A percentile compares a stretch with the other conserved stretches of the same genome.
phyloP scores from a whole-genome alignment of 2,329 filamentous ascomycete genomes.

The Onygena corvina region DNA sequence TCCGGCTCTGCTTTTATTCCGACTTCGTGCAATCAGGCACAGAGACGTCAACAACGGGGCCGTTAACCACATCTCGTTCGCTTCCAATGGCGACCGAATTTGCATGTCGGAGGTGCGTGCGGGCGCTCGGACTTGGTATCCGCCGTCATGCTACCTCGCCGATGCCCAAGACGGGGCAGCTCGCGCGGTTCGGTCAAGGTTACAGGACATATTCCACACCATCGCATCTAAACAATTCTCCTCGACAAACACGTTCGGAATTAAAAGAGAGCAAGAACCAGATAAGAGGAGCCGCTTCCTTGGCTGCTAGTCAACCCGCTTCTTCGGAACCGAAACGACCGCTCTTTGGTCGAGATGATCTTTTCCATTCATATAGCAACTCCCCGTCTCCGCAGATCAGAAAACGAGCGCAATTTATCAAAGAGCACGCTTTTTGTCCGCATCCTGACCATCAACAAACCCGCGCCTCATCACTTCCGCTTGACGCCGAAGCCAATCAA shows the following conservation, averaged over 20 bases:
- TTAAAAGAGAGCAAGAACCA: conserved; percentile 11
- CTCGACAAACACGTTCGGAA: not conserved
- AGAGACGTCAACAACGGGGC: not conserved
- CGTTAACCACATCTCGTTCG: not conserved
- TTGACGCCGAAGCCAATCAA: conserved; percentile 52
- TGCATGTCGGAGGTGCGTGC: conserved; percentile 32
- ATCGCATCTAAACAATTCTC: conserved; percentile 13
- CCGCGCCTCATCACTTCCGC: conserved; percentile 51
- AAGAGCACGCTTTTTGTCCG: conserved; percentile 83
- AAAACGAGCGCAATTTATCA: conserved; percentile 77
- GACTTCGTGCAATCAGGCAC: not conserved
- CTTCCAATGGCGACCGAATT: conserved; percentile 29
- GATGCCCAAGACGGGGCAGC: conserved; percentile 19
- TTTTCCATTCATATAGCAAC: conserved; percentile 84
- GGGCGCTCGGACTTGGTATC: conserved; percentile 25
- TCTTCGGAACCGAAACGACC: conserved; percentile 11
- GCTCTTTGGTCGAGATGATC: conserved; percentile 58
- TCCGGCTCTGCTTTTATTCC: no score
- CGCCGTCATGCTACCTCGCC: conserved; percentile 18
- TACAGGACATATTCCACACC: conserved; percentile 19
- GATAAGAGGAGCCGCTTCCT: conserved; percentile 14
- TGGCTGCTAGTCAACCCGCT: conserved; percentile 8
- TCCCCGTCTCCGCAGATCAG: conserved; percentile 85
- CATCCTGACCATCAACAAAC: conserved; percentile 77
- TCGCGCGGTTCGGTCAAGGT: conserved; percentile 20